A percentile compares a stretch with the other conserved stretches of the same genome.
Conservation (phyloP, 2,329 filamentous ascomycete species). For the Pyricularia sp. region DNA sequence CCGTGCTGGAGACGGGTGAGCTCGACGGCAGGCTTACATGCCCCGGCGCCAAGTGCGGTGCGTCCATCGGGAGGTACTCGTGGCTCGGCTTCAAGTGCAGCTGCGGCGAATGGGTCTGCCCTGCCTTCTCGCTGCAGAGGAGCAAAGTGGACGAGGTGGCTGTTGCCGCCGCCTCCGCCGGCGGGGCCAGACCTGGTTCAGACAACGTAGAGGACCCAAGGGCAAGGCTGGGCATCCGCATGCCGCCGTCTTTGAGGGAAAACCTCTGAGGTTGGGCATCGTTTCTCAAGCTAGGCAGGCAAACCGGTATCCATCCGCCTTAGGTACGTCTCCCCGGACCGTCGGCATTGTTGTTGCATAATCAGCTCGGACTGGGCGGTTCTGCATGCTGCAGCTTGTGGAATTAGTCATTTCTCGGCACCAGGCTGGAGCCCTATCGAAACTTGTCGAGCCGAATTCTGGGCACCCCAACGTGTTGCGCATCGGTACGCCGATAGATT, state of each 20-base stretch:
- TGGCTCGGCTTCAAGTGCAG: conserved; percentile 94
- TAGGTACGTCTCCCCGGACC: neutral
- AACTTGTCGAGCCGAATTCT: too few relatives aligned
- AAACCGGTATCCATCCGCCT: conserved; percentile 7
- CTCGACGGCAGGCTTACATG: conserved; percentile 78
- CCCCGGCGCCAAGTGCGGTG: conserved; percentile 62
- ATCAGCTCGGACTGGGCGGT: neutral
- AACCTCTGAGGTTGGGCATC: conserved; percentile 8
- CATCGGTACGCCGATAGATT: too few relatives aligned
- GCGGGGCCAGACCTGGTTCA: conserved; percentile 5
- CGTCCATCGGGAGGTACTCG: conserved; percentile 81
- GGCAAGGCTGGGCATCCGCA: conserved; percentile 34
- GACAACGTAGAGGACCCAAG: conserved; percentile 13
- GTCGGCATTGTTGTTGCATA: neutral
- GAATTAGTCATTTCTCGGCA: too few relatives aligned
- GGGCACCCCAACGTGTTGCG: too few relatives aligned
- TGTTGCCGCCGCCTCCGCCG: conserved; percentile 6
- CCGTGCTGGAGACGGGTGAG: conserved; percentile 64
- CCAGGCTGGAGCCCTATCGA: too few relatives aligned
- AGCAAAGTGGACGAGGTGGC: conserved; percentile 63
- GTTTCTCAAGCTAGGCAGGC: conserved; percentile 5
- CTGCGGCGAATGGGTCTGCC: conserved; percentile 81
- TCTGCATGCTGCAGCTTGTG: too few relatives aligned
- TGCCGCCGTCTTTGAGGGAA: conserved; percentile 33
- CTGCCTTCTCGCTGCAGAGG: conserved; percentile 75